These are phyloP conservation scores for Purpureocillium lavendulum DNA, from an alignment of 2,329 filamentous ascomycete genomes.

Conservation along the genomic window DNA sequence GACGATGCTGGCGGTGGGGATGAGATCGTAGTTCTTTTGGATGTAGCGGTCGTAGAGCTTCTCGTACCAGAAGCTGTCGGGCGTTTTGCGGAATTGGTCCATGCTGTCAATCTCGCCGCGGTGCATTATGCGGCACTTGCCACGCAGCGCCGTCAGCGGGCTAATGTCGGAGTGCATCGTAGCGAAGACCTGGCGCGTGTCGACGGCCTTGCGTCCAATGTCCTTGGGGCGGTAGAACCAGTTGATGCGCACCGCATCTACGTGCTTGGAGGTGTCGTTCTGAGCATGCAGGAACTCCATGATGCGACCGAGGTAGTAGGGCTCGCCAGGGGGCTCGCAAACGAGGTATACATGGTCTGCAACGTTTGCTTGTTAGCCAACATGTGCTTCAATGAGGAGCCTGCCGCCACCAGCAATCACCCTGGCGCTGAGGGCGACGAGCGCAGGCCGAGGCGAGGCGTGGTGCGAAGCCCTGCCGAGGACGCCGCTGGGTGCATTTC, in stretches of 20 bases:
- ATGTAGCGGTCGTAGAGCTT: slow-evolving; percentile 98
- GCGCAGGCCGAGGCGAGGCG: no score
- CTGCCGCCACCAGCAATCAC: no score
- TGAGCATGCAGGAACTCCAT: slow-evolving; percentile 93
- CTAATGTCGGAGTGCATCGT: slow-evolving; percentile 99
- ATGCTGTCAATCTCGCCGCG: slow-evolving; percentile 76
- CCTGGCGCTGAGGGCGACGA: no score
- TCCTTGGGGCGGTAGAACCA: slow-evolving; percentile 98
- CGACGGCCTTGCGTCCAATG: slow-evolving; percentile 83
- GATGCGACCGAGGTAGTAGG: slow-evolving; percentile 93
- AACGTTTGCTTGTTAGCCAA: slow-evolving; percentile 25
- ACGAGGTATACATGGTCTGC: slow-evolving; percentile 84
- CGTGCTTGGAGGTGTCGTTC: slow-evolving; percentile 61
- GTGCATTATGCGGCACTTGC: slow-evolving; percentile 87
- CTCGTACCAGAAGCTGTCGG: slow-evolving; percentile 93
- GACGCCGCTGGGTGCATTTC: no score
- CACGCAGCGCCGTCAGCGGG: slow-evolving; percentile 83
- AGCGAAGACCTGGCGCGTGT: slow-evolving; percentile 85
- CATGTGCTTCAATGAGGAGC: background rate
- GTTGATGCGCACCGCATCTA: slow-evolving; percentile 88
- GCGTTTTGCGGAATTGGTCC: slow-evolving; percentile 74
- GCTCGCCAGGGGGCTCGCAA: slow-evolving; percentile 94
- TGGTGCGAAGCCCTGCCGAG: no score
- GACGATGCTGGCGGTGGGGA: slow-evolving; percentile 85
- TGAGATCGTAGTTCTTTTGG: slow-evolving; percentile 93